phyloP scores from a whole-genome alignment of 1,284 basidiomycete genomes.

The Erythrobasidium hasegawianum region DNA sequence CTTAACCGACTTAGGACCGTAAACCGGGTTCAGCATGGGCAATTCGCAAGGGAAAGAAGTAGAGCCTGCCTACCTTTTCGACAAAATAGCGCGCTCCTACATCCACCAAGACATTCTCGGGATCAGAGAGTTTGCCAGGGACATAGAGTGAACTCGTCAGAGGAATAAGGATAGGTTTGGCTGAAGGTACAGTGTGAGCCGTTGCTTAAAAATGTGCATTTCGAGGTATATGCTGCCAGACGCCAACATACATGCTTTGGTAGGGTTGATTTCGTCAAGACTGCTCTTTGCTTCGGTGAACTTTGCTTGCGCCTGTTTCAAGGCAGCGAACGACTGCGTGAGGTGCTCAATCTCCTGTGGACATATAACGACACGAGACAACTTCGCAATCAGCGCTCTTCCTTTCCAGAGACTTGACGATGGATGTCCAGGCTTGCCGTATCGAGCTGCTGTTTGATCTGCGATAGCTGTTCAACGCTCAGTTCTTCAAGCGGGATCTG shows the following conservation, averaged over 20 bases:
- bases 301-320: constrained; percentile 87
- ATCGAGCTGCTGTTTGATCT: constrained; percentile 82
- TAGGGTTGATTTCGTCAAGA: constrained; percentile 69
- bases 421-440: constrained; percentile 57
- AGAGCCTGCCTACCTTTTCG: too few relatives aligned
- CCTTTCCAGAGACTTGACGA: not conserved
- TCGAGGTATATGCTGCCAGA: not conserved
- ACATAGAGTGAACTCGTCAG: constrained; percentile 92
- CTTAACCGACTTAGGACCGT: constrained; percentile 39
- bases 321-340: constrained; percentile 84
- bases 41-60: not conserved
- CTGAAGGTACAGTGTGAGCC: constrained; percentile 51
- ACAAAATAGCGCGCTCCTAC: constrained; percentile 96
- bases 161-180: constrained; percentile 82
- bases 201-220: not conserved
- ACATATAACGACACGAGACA: not conserved
- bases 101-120: constrained; percentile 86
- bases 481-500: constrained; percentile 41
- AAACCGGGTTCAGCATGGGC: not conserved
- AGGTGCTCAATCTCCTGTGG: constrained; percentile 83
- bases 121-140: constrained; percentile 78
- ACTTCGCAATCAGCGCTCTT: not conserved
- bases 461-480: constrained; percentile 65
- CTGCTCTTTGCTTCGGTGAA: constrained; percentile 84
- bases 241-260: constrained; percentile 62